phyloP scores from a whole-genome alignment of 257 asterid genomes.

The Scutellaria baicalensis region DNA sequence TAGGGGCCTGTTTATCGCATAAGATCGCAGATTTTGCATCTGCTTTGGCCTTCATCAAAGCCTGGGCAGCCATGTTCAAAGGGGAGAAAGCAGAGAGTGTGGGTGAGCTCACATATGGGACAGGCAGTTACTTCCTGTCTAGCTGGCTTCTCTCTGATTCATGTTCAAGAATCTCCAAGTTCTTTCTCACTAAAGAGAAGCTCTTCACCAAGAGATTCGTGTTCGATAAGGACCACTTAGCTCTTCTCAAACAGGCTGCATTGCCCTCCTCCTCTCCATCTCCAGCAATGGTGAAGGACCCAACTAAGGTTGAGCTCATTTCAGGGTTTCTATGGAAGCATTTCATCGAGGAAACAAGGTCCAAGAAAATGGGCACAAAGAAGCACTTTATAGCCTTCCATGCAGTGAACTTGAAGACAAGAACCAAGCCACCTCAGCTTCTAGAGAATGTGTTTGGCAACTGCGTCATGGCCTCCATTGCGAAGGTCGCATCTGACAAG shows the following conservation, averaged over 20 bases:
- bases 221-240: slow-evolving; percentile 27
- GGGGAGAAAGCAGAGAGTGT: too few species aligned
- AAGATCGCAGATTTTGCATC: too few species aligned
- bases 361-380: neutral
- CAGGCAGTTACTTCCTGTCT: slow-evolving; percentile 20
- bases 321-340: slow-evolving; percentile 35
- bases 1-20: too few species aligned
- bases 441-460: slow-evolving; percentile 10
- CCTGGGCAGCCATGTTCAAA: too few species aligned
- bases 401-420: slow-evolving; percentile 30
- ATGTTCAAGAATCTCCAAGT: neutral
- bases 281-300: slow-evolving; percentile 16
- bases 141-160: slow-evolving; percentile 21
- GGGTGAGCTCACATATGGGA: too few species aligned
- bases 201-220: slow-evolving; percentile 17
- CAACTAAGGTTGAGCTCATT: slow-evolving; percentile 44
- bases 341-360: slow-evolving; percentile 7
- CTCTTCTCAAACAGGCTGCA: neutral
- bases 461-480: neutral
- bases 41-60: too few species aligned
- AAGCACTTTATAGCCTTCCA: neutral
- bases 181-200: neutral
- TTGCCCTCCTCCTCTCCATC: neutral
- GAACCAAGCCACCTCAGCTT: slow-evolving; percentile 2
- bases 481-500: neutral